Evolutionary conservation across 2,329 filamentous ascomycete genomes (phyloP), one percentile per base, ranked within the genome.

Genomic region (Neofusicoccum laricinum): DNA sequence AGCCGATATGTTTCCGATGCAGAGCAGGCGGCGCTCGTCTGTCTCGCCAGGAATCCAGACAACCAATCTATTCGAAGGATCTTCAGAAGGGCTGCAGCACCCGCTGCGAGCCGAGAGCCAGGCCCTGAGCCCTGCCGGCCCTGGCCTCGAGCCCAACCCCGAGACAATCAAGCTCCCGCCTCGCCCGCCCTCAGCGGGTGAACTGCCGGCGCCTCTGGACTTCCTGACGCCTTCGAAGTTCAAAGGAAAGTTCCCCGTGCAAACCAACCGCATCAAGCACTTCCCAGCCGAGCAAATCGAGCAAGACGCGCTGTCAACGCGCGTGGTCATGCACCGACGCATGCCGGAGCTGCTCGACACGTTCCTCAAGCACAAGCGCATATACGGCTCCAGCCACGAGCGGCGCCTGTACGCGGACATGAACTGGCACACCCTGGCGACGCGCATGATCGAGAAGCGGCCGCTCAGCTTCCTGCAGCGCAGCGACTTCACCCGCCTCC

Each of bases 351-450:
- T 76, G 3, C 67, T 71, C 21, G 43, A 62, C 15, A 32, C 57
- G 10, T 75, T 75, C 53, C 68, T 76, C n/a, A 36, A 41, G 3
- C 68, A 73, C 67, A 75, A 75, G 65, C 69, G 68, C 32, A 19
- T 38, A 12, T 64, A 71, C 34, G 72, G 74, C 41, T 71, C 69
- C 3, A 2, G 4, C 15, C 51, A 67, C 64, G 74, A 76, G 51
- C 70, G 72, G 32, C 34, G 36, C 0, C 68, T 75, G 48, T 75
- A 76, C 67, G 3, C 7, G 30, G 15, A 8, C 41, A 30, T 51
- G 46, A 51, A 14, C 8, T 69, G 68, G 67, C 64, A 66, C 40
- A 49, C 69, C 19, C 67, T 71, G 17, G 66, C 69, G 2, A 55
- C 67, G 11, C 68, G 73, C n/a, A 68, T 76, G 34, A 67, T 76